phyloP scores from a whole-genome alignment of 176 grass and related monocot genomes.

The Pontederia paniculata region DNA sequence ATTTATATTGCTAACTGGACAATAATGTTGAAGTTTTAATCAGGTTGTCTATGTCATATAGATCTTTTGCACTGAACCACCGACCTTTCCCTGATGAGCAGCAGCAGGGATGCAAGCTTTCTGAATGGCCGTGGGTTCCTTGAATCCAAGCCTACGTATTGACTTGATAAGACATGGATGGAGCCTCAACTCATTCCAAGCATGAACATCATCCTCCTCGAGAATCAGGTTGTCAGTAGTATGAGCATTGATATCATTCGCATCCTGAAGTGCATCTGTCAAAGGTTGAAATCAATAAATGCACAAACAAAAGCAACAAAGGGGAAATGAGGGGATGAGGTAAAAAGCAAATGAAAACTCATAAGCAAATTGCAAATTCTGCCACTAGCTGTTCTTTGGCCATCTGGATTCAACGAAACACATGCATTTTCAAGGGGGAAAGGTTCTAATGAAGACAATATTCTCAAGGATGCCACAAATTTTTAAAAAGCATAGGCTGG shows the following conservation, averaged over 20 bases:
- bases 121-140: conserved; percentile 78
- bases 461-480: no score
- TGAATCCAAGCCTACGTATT: conserved; percentile 65
- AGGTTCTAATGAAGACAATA: no score
- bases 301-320: neutral
- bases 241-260: conserved; percentile 7
- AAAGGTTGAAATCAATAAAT: conserved; percentile 1
- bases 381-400: no score
- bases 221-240: conserved; percentile 28
- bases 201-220: conserved; percentile 63
- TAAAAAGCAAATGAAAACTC: no score
- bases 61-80: conserved; percentile 11
- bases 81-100: conserved; percentile 93
- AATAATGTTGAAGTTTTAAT: no score
- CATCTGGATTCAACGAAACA: no score
- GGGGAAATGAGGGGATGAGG: no score
- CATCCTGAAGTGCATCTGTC: conserved; percentile 18
- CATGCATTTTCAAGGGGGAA: no score
- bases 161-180: conserved; percentile 66
- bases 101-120: conserved; percentile 75
- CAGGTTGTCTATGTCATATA: no score
- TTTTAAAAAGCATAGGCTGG: no score
- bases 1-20: no score
- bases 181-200: conserved; percentile 63
- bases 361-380: neutral